Conservation (phyloP, 805 yeast species). For the Wickerhamomyces subpelliculosus region DNA sequence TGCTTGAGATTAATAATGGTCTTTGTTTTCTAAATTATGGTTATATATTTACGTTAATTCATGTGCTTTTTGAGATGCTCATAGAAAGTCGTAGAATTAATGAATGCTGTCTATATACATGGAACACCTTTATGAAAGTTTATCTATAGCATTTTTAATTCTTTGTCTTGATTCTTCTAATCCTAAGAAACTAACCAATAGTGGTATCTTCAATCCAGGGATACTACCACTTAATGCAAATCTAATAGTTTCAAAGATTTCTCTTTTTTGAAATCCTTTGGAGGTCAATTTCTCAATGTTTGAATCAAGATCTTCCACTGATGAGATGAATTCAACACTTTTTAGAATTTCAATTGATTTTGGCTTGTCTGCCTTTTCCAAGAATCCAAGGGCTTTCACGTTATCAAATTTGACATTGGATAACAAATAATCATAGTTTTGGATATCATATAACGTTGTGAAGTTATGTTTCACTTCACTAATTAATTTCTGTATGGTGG, state of each 20-base stretch:
- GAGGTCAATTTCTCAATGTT: slow-evolving; percentile 1
- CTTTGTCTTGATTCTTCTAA: slow-evolving; percentile 25
- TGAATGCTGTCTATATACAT: no score
- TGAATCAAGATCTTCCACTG: slow-evolving; percentile 2
- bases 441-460: slow-evolving; percentile 47
- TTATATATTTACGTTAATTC: background rate
- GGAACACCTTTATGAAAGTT: background rate
- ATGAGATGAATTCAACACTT: slow-evolving; percentile 1
- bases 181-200: slow-evolving; percentile 51
- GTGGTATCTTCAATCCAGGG: slow-evolving; percentile 64
- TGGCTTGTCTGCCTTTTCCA: slow-evolving; percentile 13
- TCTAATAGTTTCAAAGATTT: slow-evolving; percentile 52
- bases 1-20: background rate
- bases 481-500: slow-evolving; percentile 35
- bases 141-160: slow-evolving; percentile 15
- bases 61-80: no score
- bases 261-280: slow-evolving; percentile 25
- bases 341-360: slow-evolving; percentile 10
- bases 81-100: no score
- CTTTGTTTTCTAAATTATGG: background rate
- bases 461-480: slow-evolving; percentile 41
- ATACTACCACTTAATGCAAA: slow-evolving; percentile 63
- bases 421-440: slow-evolving; percentile 44
- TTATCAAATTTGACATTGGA: slow-evolving; percentile 21
- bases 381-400: slow-evolving; percentile 25